Percentiles rank a stretch among this genome's conserved stretches.
Conservation (phyloP, 2,329 filamentous ascomycete genomes). For the Beauveria rudraprayagi region DNA sequence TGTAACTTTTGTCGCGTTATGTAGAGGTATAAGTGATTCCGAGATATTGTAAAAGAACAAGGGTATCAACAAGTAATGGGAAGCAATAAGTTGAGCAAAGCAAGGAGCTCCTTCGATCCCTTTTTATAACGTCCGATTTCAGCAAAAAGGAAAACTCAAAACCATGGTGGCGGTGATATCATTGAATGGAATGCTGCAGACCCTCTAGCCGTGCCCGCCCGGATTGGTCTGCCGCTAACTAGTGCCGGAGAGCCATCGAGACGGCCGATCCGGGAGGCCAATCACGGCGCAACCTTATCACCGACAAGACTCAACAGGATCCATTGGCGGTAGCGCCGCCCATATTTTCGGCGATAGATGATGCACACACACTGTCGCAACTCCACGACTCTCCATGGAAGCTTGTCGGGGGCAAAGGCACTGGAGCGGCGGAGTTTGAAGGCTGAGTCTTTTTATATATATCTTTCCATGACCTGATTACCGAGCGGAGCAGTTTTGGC, state of each 20-base stretch:
- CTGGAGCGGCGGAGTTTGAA: background rate
- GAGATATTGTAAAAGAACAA: background rate
- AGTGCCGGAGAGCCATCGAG: background rate
- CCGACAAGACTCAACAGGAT: background rate
- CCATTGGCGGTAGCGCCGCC: conserved; percentile 1
- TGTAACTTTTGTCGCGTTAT: background rate
- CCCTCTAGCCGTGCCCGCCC: background rate
- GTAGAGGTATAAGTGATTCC: background rate
- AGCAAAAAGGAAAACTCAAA: background rate
- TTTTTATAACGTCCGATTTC: background rate
- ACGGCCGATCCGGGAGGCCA: background rate
- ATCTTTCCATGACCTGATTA: background rate
- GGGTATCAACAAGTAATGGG: background rate
- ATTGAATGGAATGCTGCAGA: background rate
- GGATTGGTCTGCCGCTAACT: background rate
- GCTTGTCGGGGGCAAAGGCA: background rate
- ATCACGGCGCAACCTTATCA: conserved; percentile 5
- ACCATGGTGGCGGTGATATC: background rate
- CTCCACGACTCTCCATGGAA: background rate
- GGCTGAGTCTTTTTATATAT: background rate
- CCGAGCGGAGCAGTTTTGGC: background rate
- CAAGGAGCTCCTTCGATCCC: background rate
- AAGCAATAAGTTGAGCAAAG: background rate
- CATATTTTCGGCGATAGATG: conserved; percentile 13
- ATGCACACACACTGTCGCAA: background rate